phyloP scores from a whole-genome alignment of 257 asterid species.

The Salvia miltiorrhiza region DNA sequence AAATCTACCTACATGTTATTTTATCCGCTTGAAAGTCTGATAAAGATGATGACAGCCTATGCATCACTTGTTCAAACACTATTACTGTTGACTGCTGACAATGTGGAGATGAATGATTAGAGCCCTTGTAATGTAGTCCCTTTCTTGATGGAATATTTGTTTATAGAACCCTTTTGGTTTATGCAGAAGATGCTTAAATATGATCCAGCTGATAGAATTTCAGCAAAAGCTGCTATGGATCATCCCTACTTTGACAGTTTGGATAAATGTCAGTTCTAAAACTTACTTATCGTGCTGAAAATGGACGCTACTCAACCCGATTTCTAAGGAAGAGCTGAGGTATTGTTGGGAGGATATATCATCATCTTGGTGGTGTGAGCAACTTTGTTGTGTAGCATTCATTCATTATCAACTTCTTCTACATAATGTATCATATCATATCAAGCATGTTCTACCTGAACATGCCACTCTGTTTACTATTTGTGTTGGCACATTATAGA shows the following conservation, averaged over 20 bases:
- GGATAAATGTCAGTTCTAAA: slow-evolving; percentile 85
- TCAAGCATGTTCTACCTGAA: background rate
- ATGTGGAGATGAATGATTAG: too few species aligned
- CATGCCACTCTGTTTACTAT: background rate
- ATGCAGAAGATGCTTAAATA: slow-evolving; percentile 79
- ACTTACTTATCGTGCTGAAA: background rate
- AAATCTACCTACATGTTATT: background rate
- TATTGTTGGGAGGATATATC: slow-evolving; percentile 31
- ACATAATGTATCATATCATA: background rate
- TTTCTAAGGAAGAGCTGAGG: background rate
- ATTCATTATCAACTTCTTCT: background rate
- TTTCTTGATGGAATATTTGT: background rate
- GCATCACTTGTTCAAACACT: background rate
- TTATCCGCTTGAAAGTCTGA: background rate
- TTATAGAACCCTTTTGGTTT: slow-evolving; percentile 14
- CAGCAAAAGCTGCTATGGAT: slow-evolving; percentile 88
- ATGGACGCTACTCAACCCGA: background rate
- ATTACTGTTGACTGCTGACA: too few species aligned
- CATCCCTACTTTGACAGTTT: slow-evolving; percentile 92
- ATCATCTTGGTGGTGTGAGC: slow-evolving; percentile 52
- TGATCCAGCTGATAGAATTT: slow-evolving; percentile 84
- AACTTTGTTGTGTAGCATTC: background rate
- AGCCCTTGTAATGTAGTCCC: too few species aligned
- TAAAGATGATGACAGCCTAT: background rate
- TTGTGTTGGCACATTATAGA: background rate